phyloP scores from a whole-genome alignment of 2,329 filamentous ascomycete species.

The Ophiostoma himal-ulmi region DNA sequence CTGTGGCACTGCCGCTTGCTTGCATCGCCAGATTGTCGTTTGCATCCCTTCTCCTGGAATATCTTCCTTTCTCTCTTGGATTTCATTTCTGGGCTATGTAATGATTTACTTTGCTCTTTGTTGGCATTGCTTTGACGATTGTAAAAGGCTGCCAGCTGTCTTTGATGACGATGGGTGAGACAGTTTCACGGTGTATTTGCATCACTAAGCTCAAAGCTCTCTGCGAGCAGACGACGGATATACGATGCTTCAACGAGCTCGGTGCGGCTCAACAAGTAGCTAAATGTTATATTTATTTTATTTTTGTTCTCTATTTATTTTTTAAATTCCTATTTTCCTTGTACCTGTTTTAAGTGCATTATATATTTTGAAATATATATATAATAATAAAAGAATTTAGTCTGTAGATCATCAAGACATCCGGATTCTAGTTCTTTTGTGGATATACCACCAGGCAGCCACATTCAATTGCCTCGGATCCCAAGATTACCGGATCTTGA shows the following conservation, averaged over 20 bases:
- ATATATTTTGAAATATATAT: neutral
- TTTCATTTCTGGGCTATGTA: neutral
- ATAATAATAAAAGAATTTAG: neutral
- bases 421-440: neutral
- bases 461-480: neutral
- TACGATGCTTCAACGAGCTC: neutral
- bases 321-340: neutral
- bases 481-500: neutral
- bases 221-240: neutral
- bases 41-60: neutral
- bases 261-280: neutral
- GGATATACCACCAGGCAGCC: neutral
- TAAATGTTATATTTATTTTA: too few relatives aligned
- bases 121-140: slow-evolving; percentile 1
- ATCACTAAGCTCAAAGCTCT: neutral
- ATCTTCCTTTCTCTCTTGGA: neutral
- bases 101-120: neutral
- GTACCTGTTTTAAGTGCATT: neutral
- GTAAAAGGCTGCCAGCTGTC: neutral
- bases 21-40: neutral
- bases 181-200: neutral
- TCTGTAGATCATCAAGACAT: neutral
- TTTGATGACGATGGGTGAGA: neutral
- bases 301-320: neutral
- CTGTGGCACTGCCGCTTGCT: neutral